Base-by-base conservation (phyloP, 306 rosid genomes). In the Luffa aegyptiaca region DNA sequence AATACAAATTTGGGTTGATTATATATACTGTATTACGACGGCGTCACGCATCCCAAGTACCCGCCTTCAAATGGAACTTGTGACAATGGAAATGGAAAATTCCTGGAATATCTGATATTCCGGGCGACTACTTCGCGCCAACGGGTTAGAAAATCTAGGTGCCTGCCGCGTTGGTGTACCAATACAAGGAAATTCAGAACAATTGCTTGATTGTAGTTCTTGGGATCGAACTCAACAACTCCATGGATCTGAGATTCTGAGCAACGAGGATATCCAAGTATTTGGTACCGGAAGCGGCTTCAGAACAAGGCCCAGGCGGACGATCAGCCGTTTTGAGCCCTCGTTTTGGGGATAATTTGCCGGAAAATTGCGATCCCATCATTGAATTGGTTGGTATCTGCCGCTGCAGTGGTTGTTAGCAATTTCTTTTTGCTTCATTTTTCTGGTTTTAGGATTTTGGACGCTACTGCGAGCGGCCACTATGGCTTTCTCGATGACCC, bases 401-500 rank as follows among this genome's bases (percentile, higher is more conserved):
- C 36, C 16, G 33, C 73, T 42, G 17, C 13, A 64, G 17, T 64
- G 44, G 21, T 66, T 37, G 46, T 41, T 16, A 4, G 21, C 12
- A 36, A 2, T 0, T 65, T 26, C 31, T 0, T 37, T 2, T 17
- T 7, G 42, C 20, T 2, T 16, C 13, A 13, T 8, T 64, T 36
- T 39, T 66, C 74, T 37, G 33, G 6, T 36, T 17, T 65, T 5
- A 33, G 20, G 3, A 5, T 2, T 58, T 78, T 48, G 8, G 11
- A 46, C 36, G 69, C 41, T 39, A 21, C 37, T 49, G 63, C 46
- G 68, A 64, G 64, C 75, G 87, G 77, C 78, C 65, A 51, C 84
- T 66, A 62, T 80, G 90, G 85, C 81, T 76, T 58, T 85, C 63
- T 26, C 63, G 35, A 55, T 79, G 80, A n/a, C 66, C 56, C 78